phyloP scores from a whole-genome alignment of 306 rosid genomes.

The Cucumis cinereus region DNA sequence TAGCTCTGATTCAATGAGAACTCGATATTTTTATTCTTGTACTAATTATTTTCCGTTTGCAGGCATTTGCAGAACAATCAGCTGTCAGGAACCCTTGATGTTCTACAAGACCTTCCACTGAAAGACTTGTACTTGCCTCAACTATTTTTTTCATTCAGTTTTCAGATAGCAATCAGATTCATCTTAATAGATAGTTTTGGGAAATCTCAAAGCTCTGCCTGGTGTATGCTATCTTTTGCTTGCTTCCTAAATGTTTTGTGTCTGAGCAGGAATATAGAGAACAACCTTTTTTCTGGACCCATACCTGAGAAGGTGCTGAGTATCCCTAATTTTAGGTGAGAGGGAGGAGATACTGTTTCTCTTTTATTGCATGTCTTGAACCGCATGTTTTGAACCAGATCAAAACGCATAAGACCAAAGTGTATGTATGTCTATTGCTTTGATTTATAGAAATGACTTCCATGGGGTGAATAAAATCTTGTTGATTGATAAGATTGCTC shows the following conservation, averaged over 20 bases:
- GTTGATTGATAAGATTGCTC: background rate
- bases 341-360: background rate
- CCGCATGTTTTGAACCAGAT: background rate
- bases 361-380: background rate
- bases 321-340: constrained; percentile 62
- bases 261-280: constrained; percentile 72
- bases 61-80: constrained; percentile 75
- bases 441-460: background rate
- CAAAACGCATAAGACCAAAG: background rate
- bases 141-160: constrained; percentile 16
- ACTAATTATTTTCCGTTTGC: constrained; percentile 16
- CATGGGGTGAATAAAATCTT: background rate
- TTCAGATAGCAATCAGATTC: constrained; percentile 1
- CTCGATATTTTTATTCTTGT: background rate
- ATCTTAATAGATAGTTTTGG: background rate
- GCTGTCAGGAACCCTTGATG: constrained; percentile 65
- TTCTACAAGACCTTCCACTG: constrained; percentile 67
- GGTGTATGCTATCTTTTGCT: background rate
- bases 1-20: background rate
- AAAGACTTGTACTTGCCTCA: constrained; percentile 55
- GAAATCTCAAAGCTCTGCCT: background rate
- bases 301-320: constrained; percentile 66
- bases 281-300: constrained; percentile 67
- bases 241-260: constrained; percentile 11
- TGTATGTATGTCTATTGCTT: background rate